Conservation (phyloP, 148 eudicot genomes). For the Arbutus unedo region DNA sequence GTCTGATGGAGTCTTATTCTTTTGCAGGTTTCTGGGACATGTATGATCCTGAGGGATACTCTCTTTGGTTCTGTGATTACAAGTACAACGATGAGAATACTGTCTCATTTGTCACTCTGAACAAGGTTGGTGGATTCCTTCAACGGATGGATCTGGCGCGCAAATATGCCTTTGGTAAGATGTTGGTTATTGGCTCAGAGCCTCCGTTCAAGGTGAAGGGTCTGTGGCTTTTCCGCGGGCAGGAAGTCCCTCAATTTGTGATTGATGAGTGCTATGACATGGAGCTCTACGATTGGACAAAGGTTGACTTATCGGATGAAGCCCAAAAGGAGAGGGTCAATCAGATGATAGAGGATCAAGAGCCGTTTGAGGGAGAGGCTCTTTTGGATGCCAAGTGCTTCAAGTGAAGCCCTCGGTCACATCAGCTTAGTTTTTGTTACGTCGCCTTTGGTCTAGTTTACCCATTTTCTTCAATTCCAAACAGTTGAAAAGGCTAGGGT, state of each 20-base stretch:
- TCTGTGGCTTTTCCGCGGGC: constrained; percentile 43
- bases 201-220: constrained; percentile 42
- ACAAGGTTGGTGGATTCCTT: constrained; percentile 45
- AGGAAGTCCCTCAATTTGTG: constrained; percentile 39
- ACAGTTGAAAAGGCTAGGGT: neutral
- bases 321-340: constrained; percentile 46
- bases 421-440: neutral
- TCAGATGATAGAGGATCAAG: constrained; percentile 45
- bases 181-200: constrained; percentile 37
- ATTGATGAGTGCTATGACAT: constrained; percentile 40
- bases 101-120: constrained; percentile 41
- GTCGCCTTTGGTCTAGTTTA: neutral
- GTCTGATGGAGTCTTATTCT: neutral
- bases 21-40: constrained; percentile 78
- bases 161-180: constrained; percentile 47
- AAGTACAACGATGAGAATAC: constrained; percentile 51
- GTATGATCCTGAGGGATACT: constrained; percentile 66
- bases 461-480: neutral
- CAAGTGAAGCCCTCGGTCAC: constrained; percentile 20
- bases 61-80: constrained; percentile 52
- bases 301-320: constrained; percentile 39
- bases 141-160: constrained; percentile 43
- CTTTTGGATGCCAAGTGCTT: constrained; percentile 41
- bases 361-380: constrained; percentile 38
- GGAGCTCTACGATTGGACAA: constrained; percentile 41